Conservation (phyloP, 805 yeast genomes). For the Metschnikowia sp. region DNA sequence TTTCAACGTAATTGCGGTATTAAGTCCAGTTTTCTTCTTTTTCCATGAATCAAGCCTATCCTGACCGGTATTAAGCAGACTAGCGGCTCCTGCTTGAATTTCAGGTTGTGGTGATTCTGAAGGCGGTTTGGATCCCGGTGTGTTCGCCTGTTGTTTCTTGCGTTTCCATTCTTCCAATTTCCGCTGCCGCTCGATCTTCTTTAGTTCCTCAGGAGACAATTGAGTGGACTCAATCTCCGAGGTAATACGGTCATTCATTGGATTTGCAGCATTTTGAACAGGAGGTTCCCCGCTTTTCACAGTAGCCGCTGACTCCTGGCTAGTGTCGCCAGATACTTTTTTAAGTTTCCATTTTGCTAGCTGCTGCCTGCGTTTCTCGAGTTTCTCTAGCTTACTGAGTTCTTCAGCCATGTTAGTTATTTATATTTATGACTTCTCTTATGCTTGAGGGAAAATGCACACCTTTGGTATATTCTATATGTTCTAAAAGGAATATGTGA, state of each 20-base stretch:
- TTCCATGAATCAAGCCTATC: slow-evolving; percentile 53
- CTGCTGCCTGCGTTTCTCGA: slow-evolving; percentile 46
- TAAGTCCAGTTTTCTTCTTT: slow-evolving; percentile 22
- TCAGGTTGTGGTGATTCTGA: background rate
- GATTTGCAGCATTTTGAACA: background rate
- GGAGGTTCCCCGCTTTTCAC: background rate
- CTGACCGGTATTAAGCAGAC: slow-evolving; percentile 17
- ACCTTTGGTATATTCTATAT: slow-evolving; percentile 2
- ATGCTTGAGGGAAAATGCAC: slow-evolving; percentile 7
- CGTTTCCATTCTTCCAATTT: slow-evolving; percentile 21
- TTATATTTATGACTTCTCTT: background rate
- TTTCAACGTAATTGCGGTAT: background rate
- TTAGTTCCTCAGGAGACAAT: slow-evolving; percentile 4
- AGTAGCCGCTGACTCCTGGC: background rate
- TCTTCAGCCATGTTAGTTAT: slow-evolving; percentile 17
- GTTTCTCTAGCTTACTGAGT: slow-evolving; percentile 29
- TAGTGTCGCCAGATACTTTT: slow-evolving; percentile 29
- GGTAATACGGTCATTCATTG: background rate
- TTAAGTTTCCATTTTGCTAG: slow-evolving; percentile 60
- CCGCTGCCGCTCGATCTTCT: slow-evolving; percentile 13
- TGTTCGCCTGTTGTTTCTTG: slow-evolving; percentile 14
- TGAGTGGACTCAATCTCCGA: background rate
- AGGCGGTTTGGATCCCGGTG: background rate
- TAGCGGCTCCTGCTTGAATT: background rate
- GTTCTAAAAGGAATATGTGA: no score